These are phyloP conservation scores for Dillenia turbinata DNA, from an alignment of 164 flowering plant species.

Conservation along the genomic window DNA sequence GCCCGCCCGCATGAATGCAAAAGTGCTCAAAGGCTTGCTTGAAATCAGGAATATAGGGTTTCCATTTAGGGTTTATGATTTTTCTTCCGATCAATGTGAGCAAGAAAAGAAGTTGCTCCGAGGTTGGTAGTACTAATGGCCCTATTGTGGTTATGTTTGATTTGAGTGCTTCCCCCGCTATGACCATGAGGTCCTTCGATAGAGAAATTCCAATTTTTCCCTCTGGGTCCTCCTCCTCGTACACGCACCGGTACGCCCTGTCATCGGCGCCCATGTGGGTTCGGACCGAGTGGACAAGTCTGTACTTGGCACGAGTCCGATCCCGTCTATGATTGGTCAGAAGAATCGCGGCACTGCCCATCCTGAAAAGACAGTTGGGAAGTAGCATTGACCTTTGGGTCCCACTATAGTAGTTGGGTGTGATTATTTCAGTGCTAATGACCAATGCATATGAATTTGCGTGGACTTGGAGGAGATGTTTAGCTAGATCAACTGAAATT, in stretches of 20 bases:
- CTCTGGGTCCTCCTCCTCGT: slow-evolving; percentile 25
- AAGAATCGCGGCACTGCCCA: slow-evolving; percentile 33
- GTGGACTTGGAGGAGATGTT: slow-evolving; percentile 29
- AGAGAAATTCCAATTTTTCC: slow-evolving; percentile 31
- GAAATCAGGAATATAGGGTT: slow-evolving; percentile 32
- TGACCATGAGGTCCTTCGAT: slow-evolving; percentile 38
- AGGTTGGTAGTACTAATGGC: slow-evolving; percentile 34
- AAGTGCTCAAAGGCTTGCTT: slow-evolving; percentile 30
- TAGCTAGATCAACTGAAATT: slow-evolving; percentile 35
- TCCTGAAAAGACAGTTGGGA: slow-evolving; percentile 31
- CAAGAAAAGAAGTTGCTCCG: slow-evolving; percentile 37
- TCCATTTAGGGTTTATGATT: slow-evolving; percentile 31
- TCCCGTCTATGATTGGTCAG: slow-evolving; percentile 24
- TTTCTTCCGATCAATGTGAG: slow-evolving; percentile 33
- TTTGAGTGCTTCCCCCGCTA: slow-evolving; percentile 41
- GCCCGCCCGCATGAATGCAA: slow-evolving; percentile 34
- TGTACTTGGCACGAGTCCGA: slow-evolving; percentile 25
- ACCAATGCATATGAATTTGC: slow-evolving; percentile 27
- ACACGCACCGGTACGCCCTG: slow-evolving; percentile 28
- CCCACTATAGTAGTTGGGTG: slow-evolving; percentile 26
- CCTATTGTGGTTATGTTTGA: slow-evolving; percentile 42
- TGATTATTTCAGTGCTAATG: slow-evolving; percentile 30
- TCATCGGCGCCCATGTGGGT: slow-evolving; percentile 35
- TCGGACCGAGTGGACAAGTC: slow-evolving; percentile 20
- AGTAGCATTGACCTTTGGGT: slow-evolving; percentile 31